These are phyloP conservation scores for Cornus suecica DNA, from an alignment of 148 eudicot genomes.

Conservation along the genomic window DNA sequence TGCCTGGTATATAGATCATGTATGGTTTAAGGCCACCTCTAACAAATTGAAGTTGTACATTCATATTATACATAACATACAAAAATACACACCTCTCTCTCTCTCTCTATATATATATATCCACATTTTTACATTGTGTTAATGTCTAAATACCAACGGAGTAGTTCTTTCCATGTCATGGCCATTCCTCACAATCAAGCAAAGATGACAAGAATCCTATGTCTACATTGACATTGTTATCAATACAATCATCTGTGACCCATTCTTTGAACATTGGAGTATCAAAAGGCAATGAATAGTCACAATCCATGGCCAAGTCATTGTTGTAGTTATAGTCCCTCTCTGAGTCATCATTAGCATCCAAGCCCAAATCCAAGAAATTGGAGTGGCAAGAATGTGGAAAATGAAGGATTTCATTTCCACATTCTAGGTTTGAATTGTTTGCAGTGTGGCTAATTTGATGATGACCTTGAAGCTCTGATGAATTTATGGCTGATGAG, in stretches of 20 bases:
- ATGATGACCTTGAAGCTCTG: not conserved
- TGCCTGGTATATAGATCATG: too few relatives aligned
- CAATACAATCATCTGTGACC: not conserved
- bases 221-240: not conserved
- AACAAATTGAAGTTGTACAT: too few relatives aligned
- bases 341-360: too few relatives aligned
- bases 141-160: too few relatives aligned
- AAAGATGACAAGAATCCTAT: not conserved
- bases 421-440: not conserved
- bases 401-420: not conserved
- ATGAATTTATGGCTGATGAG: not conserved
- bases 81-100: too few relatives aligned
- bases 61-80: too few relatives aligned
- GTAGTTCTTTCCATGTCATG: not conserved
- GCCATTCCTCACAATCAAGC: constrained; percentile 1
- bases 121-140: too few relatives aligned
- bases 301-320: not conserved
- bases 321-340: too few relatives aligned
- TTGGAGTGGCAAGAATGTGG: not conserved
- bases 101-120: too few relatives aligned
- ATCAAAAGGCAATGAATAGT: not conserved
- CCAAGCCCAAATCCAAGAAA: not conserved
- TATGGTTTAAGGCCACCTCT: too few relatives aligned
- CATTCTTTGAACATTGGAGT: not conserved
- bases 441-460: not conserved